Percentiles rank a stretch among this genome's conserved stretches.
phyloP scores from a whole-genome alignment of 202 grass and related monocot species.

The Hordeum pubiflorum region DNA sequence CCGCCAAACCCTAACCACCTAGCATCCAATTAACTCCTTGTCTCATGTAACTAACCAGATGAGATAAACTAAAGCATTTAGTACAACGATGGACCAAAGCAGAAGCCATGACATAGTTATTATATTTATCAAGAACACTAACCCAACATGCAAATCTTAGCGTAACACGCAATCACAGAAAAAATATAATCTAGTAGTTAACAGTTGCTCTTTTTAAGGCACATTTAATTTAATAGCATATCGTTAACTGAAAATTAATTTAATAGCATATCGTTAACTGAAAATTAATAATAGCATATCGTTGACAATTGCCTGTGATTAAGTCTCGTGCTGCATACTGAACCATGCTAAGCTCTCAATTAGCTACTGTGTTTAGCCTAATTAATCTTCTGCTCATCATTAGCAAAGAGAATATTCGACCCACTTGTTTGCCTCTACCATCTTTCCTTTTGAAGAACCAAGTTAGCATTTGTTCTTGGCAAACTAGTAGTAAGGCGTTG shows the following conservation, averaged over 20 bases:
- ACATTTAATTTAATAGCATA: neutral
- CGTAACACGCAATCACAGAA: neutral
- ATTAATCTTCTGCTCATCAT: neutral
- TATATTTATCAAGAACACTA: slow-evolving; percentile 4
- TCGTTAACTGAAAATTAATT: neutral
- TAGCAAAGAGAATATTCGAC: neutral
- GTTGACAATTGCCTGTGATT: neutral
- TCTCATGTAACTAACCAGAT: slow-evolving; percentile 38
- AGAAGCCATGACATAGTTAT: neutral
- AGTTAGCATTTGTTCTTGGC: neutral
- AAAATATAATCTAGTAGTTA: neutral
- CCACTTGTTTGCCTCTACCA: neutral
- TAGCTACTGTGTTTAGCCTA: neutral
- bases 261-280: neutral
- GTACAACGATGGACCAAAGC: slow-evolving; percentile 31
- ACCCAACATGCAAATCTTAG: neutral
- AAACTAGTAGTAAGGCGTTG: neutral
- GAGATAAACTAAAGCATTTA: slow-evolving; percentile 36
- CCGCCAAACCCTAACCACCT: slow-evolving; percentile 44
- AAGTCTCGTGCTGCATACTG: neutral
- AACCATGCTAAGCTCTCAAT: neutral
- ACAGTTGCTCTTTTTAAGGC: neutral
- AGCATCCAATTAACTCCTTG: slow-evolving; percentile 29
- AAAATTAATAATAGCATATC: neutral
- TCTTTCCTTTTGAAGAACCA: neutral